Evolutionary conservation across 139 green algal species (phyloP).

Genomic region (Dunaliella primolecta): DNA sequence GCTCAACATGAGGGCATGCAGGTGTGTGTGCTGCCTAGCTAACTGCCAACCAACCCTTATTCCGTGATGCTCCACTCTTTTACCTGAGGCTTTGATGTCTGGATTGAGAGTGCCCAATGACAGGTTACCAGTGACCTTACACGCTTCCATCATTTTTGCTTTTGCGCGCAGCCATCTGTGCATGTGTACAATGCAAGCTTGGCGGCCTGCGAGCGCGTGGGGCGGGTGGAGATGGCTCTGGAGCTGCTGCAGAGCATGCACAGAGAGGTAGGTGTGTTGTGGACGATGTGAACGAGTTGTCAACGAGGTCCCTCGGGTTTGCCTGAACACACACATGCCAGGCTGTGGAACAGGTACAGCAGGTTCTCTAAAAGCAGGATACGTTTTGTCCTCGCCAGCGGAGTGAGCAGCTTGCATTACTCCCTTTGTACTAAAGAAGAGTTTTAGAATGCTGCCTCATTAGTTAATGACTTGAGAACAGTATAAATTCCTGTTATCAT

Average conservation of each 20-base stretch:
- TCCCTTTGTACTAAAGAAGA: background rate
- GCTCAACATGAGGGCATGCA: conserved; percentile 30
- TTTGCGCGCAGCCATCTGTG: conserved; percentile 38
- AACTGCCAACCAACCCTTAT: too few species aligned
- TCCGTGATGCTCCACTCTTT: too few species aligned
- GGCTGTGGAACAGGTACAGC: background rate
- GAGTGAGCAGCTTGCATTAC: background rate
- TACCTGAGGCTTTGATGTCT: too few species aligned
- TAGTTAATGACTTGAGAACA: too few species aligned
- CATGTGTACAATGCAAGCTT: conserved; percentile 87
- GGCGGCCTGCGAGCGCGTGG: conserved; percentile 71
- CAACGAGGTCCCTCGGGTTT: background rate
- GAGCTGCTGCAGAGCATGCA: conserved; percentile 36
- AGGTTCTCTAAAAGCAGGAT: background rate
- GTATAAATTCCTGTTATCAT: too few species aligned
- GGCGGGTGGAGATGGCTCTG: conserved; percentile 30
- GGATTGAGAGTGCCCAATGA: too few species aligned
- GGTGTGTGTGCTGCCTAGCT: too few species aligned
- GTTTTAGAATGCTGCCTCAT: background rate
- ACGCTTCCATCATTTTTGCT: too few species aligned
- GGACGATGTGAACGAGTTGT: background rate
- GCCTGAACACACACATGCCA: background rate
- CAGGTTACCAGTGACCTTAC: too few species aligned
- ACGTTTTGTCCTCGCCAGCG: background rate
- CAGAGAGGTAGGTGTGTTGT: conserved; percentile 17